Evolutionary conservation across 2,329 filamentous ascomycete genomes (phyloP).

Genomic region (Ascochyta viciae-villosae): DNA sequence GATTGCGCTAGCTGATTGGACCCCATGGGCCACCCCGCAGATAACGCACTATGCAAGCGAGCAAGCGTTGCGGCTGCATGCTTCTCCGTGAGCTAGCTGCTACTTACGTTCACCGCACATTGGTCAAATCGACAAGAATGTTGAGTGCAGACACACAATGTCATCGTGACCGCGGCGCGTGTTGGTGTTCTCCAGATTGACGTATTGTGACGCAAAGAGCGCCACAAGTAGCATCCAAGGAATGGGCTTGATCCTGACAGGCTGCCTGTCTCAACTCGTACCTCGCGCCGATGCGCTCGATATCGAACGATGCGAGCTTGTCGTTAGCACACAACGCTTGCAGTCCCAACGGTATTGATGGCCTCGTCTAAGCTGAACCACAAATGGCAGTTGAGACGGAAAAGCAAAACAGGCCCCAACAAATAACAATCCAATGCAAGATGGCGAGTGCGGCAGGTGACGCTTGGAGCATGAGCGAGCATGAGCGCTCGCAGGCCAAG

Average conservation of each 20-base stretch:
- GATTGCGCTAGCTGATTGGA: slow-evolving; percentile 14
- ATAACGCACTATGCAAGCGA: slow-evolving; percentile 18
- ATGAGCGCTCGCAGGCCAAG: slow-evolving; percentile 9
- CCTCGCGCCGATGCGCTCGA: slow-evolving; percentile 2
- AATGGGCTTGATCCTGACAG: slow-evolving; percentile 17
- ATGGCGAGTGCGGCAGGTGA: slow-evolving; percentile 1
- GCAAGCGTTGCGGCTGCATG: slow-evolving; percentile 24
- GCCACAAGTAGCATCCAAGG: slow-evolving; percentile 11
- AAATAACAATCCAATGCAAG: slow-evolving; percentile 1
- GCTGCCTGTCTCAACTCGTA: slow-evolving; percentile 14
- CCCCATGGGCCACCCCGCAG: slow-evolving; percentile 27
- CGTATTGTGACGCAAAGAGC: slow-evolving; percentile 17
- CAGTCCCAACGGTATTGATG: slow-evolving; percentile 4
- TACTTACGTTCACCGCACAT: slow-evolving; percentile 13
- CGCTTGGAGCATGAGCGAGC: slow-evolving; percentile 10
- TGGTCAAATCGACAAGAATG: slow-evolving; percentile 18
- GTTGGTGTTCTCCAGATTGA: slow-evolving; percentile 7
- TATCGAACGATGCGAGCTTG: slow-evolving; percentile 6
- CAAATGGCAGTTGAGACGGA: slow-evolving; percentile 2
- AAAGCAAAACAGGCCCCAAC: neutral
- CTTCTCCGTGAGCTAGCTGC: slow-evolving; percentile 2
- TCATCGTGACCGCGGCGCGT: slow-evolving; percentile 14
- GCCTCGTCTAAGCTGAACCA: neutral
- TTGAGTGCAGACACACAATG: slow-evolving; percentile 14
- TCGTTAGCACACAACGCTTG: slow-evolving; percentile 5